Conservation (phyloP, 495 filamentous ascomycete genomes). For the Lophium mytilinum region DNA sequence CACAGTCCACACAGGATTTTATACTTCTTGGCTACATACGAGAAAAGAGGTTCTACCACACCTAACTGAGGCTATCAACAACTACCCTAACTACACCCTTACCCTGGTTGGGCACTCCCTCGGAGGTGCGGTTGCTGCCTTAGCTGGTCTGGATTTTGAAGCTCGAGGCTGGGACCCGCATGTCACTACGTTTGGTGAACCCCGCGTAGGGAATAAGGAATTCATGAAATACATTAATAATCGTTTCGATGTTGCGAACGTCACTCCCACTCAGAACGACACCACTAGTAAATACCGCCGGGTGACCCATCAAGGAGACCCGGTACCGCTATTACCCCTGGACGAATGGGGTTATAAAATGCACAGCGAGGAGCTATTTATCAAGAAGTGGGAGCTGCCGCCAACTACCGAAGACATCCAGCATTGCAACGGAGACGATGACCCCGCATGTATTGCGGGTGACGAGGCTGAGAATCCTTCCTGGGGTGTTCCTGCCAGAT, state of each 20-base stretch:
- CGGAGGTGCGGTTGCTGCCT: constrained; percentile 82
- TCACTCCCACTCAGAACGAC: constrained; percentile 24
- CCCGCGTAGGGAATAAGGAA: constrained; percentile 67
- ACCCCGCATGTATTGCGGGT: constrained; percentile 61
- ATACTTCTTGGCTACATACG: constrained; percentile 70
- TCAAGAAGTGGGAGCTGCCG: constrained; percentile 59
- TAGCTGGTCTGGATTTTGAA: constrained; percentile 72
- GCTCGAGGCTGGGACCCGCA: constrained; percentile 58
- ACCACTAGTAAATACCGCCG: constrained; percentile 51
- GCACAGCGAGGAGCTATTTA: constrained; percentile 83
- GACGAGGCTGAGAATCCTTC: constrained; percentile 23
- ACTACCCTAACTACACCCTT: constrained; percentile 63
- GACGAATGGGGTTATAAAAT: constrained; percentile 77
- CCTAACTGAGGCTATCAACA: constrained; percentile 43
- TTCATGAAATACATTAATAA: constrained; percentile 61
- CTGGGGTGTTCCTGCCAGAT: constrained; percentile 49
- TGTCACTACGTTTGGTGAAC: constrained; percentile 92
- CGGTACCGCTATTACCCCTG: constrained; percentile 80
- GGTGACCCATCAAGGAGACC: constrained; percentile 80
- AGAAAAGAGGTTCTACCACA: constrained; percentile 54
- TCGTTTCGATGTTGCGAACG: constrained; percentile 47
- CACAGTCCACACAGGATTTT: constrained; percentile 87
- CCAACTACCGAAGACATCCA: constrained; percentile 59
- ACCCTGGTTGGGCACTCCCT: constrained; percentile 83
- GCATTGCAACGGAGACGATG: constrained; percentile 61